Conservation (phyloP, 345 rosid genomes). For the Corchorus capsularis region DNA sequence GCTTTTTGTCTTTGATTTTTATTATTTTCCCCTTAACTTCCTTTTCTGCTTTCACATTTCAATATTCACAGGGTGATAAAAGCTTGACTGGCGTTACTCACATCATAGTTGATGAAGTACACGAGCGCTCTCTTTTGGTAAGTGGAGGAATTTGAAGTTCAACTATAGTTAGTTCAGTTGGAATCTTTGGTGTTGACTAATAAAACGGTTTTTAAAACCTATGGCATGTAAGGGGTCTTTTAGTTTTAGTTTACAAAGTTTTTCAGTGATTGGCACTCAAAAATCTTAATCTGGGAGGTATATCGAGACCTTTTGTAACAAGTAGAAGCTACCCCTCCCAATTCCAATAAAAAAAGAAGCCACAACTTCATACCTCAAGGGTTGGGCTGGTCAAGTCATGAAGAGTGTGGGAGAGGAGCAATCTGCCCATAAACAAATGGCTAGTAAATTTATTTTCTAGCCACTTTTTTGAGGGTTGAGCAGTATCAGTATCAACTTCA, state of each 20-base stretch:
- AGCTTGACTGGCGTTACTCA: conserved; percentile 73
- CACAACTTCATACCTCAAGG: not conserved
- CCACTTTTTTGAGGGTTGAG: not conserved
- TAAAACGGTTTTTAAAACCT: not conserved
- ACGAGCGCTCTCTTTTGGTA: conserved; percentile 91
- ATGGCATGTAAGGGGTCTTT: not conserved
- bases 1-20: not conserved
- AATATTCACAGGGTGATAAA: conserved; percentile 64
- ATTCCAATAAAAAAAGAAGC: not conserved
- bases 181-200: not conserved
- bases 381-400: not conserved
- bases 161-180: not conserved
- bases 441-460: not conserved
- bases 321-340: not conserved
- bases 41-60: conserved; percentile 10
- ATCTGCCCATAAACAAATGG: not conserved
- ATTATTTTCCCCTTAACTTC: not conserved
- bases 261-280: not conserved
- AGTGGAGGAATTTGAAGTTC: conserved; percentile 34
- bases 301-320: conserved; percentile 4
- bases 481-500: not conserved
- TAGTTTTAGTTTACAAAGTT: not conserved
- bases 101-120: conserved; percentile 94
- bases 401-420: not conserved
- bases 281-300: not conserved